These are phyloP conservation scores for Coniferiporia sulphurascens DNA, from an alignment of 1,284 basidiomycete species.

Conservation along the genomic window DNA sequence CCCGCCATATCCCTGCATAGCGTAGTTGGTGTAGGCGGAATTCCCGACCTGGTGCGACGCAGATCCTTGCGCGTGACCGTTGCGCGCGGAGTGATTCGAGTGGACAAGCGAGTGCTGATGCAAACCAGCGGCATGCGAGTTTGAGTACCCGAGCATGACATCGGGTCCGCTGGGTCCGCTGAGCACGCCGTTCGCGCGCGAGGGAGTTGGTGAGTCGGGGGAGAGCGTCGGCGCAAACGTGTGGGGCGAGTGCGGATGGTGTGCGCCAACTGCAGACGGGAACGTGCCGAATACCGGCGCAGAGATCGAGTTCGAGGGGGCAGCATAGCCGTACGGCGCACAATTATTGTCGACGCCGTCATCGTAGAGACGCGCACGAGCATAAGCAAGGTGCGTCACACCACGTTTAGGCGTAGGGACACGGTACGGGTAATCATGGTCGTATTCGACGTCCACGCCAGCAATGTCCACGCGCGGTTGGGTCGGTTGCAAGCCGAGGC, in stretches of 20 bases:
- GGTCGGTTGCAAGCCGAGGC: too few species aligned
- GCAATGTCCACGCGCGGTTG: neutral
- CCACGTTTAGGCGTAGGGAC: too few species aligned
- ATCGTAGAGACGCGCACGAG: too few species aligned
- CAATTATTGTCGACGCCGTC: too few species aligned
- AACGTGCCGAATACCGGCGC: neutral
- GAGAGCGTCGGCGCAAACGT: conserved; percentile 9
- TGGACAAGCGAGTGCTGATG: neutral
- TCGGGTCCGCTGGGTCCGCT: too few species aligned
- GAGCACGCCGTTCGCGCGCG: neutral
- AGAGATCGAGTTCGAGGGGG: neutral
- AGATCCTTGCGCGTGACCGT: neutral
- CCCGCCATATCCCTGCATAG: neutral
- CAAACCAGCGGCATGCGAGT: too few species aligned
- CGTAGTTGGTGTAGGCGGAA: too few species aligned
- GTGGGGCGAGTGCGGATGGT: neutral
- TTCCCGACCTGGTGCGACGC: too few species aligned
- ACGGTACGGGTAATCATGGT: neutral
- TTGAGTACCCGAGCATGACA: neutral
- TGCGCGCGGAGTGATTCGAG: neutral
- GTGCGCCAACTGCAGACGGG: neutral
- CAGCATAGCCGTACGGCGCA: too few species aligned
- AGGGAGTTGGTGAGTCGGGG: conserved; percentile 11
- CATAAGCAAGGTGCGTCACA: too few species aligned
- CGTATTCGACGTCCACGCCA: neutral